Evolutionary conservation across 1,284 basidiomycete species (phyloP), one percentile per base, ranked within the genome.

Genomic region (Afroboletus lepidellus): DNA sequence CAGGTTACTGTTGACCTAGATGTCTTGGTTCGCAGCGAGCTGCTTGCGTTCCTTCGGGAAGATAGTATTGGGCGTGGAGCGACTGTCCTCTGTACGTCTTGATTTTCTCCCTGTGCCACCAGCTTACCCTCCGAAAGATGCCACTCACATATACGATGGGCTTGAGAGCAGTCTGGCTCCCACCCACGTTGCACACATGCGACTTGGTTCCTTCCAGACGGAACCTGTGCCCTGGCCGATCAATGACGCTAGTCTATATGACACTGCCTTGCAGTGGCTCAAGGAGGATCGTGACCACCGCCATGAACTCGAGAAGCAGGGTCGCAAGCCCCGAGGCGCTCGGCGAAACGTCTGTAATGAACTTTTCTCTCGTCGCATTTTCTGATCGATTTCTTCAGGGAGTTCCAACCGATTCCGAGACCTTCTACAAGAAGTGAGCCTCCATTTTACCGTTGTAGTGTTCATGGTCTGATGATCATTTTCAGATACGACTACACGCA

Each of bases 1-100:
- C 58, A 88, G 90, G 92, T 98, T 48, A 99, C 96, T 0, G 97
- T 99, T 30, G 97, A 99, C 69, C 77, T 99, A n/a, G 97, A 99
- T 63, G 95, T 98, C 7, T 82, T 98, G 36, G 97, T 99, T 39
- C 86, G 97, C 42, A 85, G 92, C 47, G 92, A 97, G 57, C 76
- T 99, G 21, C 81, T 99, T 59, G 81, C 77, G 18, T 99, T 98
- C 72, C 78, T 99, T 39, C 87, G 87, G 58, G 72, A 80, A 20
- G 97, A 99, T 65, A 92, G 92, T 57, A 81, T 89, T 58, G 70
- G 74, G 13, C 81, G 97, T 21, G 83, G 85, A 0, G 92, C 95
- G 4, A 98, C 96, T 5, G 90, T 99, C 53, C 74, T 99, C 47
- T 99, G 92, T 86, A 66, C 60, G 87, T 47, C 27, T 32, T 12